Conservation (phyloP, 495 filamentous ascomycete species). For the Penicillium desertorum region DNA sequence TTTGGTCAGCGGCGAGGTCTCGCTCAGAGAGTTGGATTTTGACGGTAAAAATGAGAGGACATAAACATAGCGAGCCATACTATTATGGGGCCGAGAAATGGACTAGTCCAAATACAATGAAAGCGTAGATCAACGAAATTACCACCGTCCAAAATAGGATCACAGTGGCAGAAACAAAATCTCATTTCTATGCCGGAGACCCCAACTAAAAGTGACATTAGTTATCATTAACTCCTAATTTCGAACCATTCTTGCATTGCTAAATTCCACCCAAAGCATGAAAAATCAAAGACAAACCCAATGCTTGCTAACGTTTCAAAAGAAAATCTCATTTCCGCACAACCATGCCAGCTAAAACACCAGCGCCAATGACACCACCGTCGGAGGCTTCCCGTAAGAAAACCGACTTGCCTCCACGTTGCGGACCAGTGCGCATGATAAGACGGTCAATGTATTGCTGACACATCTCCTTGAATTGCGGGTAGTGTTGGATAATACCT, state of each 20-base stretch:
- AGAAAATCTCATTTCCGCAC: slow-evolving; percentile 26
- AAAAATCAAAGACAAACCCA: slow-evolving; percentile 8
- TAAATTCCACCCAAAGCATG: slow-evolving; percentile 7
- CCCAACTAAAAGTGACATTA: slow-evolving; percentile 5
- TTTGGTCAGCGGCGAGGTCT: not conserved
- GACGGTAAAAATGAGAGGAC: not conserved
- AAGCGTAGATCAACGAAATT: not conserved
- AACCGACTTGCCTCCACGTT: slow-evolving; percentile 57
- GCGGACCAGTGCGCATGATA: slow-evolving; percentile 55
- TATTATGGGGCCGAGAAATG: not conserved
- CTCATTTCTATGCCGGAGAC: slow-evolving; percentile 20
- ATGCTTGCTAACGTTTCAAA: slow-evolving; percentile 2
- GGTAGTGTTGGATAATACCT: slow-evolving; percentile 75
- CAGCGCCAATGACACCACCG: slow-evolving; percentile 74
- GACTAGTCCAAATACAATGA: not conserved
- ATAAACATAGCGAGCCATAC: not conserved
- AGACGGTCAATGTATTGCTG: slow-evolving; percentile 66
- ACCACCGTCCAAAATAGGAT: not conserved
- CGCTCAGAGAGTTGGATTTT: not conserved
- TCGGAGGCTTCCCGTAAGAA: slow-evolving; percentile 69
- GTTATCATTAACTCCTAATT: not conserved
- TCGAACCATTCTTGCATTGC: slow-evolving; percentile 14
- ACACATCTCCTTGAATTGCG: slow-evolving; percentile 67
- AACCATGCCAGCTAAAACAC: slow-evolving; percentile 66
- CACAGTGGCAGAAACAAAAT: slow-evolving; percentile 5